Evolutionary conservation across 2,329 filamentous ascomycete species (phyloP), one percentile per base, ranked within the genome.

Genomic region (Aspergillus melleus): DNA sequence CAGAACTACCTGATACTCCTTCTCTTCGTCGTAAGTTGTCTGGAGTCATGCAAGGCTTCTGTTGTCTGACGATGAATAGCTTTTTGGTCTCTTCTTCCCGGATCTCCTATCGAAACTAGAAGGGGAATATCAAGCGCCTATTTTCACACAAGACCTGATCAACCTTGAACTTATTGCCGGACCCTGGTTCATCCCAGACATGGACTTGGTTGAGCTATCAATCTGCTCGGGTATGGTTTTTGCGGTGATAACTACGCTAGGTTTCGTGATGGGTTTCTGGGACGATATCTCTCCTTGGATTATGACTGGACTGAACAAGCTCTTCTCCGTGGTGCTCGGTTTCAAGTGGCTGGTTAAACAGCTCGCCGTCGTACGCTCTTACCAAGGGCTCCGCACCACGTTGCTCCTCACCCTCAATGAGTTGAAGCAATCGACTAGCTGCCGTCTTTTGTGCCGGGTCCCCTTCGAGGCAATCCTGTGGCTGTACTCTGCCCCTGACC

Each of bases 401-500:
- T 19, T 60, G 24, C 30, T 11, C 16, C 11, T 12, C 22, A 19
- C 55, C 12, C 22, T 24, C 5, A 12, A 53, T 19, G 42, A 55
- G 32, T 16, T 49, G 10, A 59, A 50, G n/a, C 51, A 22, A 3
- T 20, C 26, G 14, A 52, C 60, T 9, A 11, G 42, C 22, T 42
- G 54, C 14, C 54, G 49, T n/a, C 44, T 14, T 12, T 20, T 49
- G 2, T 30, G 16, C 6, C 55, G 50, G 11, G 20, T 58, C 3
- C 14, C 61, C 16, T 36, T 20, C 6, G 16, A 22, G 16, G 39
- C 58, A 2, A 4, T 55, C 9, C 16, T 51, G 14, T 67, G 60
- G 61, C 59, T 55, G 4, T 61, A 62, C 12, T 61, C 65, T 12
- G 22, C 29, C 16, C 55, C 63, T n/a, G 14, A 30, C 14, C 63